Percentiles rank a stretch among this genome's conserved stretches.
Conservation (phyloP, 495 filamentous ascomycete genomes). For the Lophiostoma macrostomum region DNA sequence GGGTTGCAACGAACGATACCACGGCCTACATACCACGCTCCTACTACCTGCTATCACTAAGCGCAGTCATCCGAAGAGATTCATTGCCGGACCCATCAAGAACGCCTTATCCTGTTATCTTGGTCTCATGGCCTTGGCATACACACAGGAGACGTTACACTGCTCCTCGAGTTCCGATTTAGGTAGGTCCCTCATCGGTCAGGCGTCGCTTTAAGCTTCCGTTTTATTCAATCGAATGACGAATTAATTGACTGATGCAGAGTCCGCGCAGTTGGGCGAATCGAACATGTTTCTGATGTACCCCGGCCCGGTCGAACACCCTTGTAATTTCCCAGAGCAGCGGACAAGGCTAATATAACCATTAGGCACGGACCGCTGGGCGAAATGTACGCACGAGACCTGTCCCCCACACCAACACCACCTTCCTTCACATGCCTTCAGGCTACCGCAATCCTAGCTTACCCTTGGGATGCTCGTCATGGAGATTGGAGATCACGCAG, state of each 20-base stretch:
- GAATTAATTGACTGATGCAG: constrained; percentile 19
- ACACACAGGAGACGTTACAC: neutral
- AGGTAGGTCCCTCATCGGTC: constrained; percentile 18
- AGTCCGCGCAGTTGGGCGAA: constrained; percentile 10
- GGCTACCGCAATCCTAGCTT: neutral
- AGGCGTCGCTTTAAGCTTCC: constrained; percentile 19
- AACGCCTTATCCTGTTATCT: constrained; percentile 22
- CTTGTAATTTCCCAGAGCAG: constrained; percentile 10
- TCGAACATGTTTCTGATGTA: neutral
- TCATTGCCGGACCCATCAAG: too few relatives aligned
- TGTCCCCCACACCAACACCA: constrained; percentile 10
- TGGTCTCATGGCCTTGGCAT: constrained; percentile 23
- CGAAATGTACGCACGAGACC: constrained; percentile 19
- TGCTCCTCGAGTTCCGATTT: constrained; percentile 6
- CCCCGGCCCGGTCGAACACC: constrained; percentile 3
- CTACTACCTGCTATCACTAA: too few relatives aligned
- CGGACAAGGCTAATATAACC: constrained; percentile 25
- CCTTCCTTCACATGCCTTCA: constrained; percentile 15
- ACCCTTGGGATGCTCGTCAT: neutral
- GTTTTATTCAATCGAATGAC: constrained; percentile 27
- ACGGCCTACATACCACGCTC: too few relatives aligned
- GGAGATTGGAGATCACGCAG: neutral
- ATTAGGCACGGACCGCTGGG: constrained; percentile 16
- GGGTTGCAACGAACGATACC: too few relatives aligned
- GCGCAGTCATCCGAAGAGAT: too few relatives aligned